Conservation (phyloP, 2,329 filamentous ascomycete genomes). For the Fusarium compactum region DNA sequence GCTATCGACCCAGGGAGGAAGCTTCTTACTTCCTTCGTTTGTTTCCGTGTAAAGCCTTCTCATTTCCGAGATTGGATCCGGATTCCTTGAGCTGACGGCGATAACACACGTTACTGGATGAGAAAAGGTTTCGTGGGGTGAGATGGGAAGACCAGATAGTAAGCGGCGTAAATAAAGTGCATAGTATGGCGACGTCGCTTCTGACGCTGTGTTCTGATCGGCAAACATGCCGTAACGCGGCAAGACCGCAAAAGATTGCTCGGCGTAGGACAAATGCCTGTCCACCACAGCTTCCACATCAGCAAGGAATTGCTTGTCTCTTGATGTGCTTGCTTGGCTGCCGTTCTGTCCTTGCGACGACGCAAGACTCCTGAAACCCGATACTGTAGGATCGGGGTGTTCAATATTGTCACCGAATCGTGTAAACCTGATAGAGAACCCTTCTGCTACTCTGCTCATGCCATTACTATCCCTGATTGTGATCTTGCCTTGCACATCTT, state of each 20-base stretch:
- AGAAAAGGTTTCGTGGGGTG: slow-evolving; percentile 90
- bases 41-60: slow-evolving; percentile 86
- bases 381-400: slow-evolving; percentile 58
- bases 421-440: slow-evolving; percentile 90
- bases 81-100: slow-evolving; percentile 90
- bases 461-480: slow-evolving; percentile 92
- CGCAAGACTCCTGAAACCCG: slow-evolving; percentile 45
- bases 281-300: slow-evolving; percentile 86
- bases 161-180: slow-evolving; percentile 85
- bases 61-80: slow-evolving; percentile 86
- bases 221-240: slow-evolving; percentile 55
- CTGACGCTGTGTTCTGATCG: slow-evolving; percentile 58
- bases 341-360: slow-evolving; percentile 56
- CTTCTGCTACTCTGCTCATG: slow-evolving; percentile 83
- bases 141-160: slow-evolving; percentile 81
- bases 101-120: slow-evolving; percentile 96
- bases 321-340: slow-evolving; percentile 45
- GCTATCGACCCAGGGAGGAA: slow-evolving; percentile 88
- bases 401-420: slow-evolving; percentile 72
- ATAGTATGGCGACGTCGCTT: slow-evolving; percentile 81
- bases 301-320: slow-evolving; percentile 57
- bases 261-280: slow-evolving; percentile 80
- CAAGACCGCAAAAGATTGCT: slow-evolving; percentile 64
- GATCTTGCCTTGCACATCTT: slow-evolving; percentile 87
- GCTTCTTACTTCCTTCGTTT: slow-evolving; percentile 77